Evolutionary conservation across 2,329 filamentous ascomycete species (phyloP), one percentile per base, ranked within the genome.

Genomic region (Pseudogymnoascus sp.): DNA sequence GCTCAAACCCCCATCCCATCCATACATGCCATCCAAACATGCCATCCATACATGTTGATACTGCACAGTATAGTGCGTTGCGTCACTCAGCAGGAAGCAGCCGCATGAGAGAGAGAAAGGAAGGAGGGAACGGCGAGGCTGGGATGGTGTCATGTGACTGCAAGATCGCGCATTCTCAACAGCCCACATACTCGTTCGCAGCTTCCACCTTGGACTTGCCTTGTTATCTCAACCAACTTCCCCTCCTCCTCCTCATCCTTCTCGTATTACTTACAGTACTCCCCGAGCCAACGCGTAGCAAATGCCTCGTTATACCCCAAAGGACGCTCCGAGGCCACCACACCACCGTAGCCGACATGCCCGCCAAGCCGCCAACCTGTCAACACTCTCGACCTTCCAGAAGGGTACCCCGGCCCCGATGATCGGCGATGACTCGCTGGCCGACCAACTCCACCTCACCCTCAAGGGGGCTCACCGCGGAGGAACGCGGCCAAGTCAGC

Each of bases 361-460:
- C 14, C 45, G 45, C 26, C 26, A 31, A 55, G 26, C 45, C 45
- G 45, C 45, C 45, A 55, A 55, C 14, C n/a, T 55, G 45, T 31
- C 26, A 55, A n/a, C 14, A 6, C n/a, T 55, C 45, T 55, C 43
- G 45, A 55, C 45, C 45, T 55, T 55, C 45, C 45, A 55, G 45
- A 55, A 55, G 45, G 26, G 26, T 55, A 31, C 16, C 26, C 45
- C 11, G 45, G 14, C 26, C 7, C 45, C 26, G 45, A 55, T 16
- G 45, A 55, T 55, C 45, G 26, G 14, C 43, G 23, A 49, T 29
- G 43, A 7, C 12, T 49, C 2, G 23, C 23, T 49, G 7, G 43
- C 23, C 43, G 23, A 41, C 1, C 38, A 29, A 35, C 33, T 35
- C 26, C 43, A 49, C 21, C 21, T 31, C 45, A 2, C 7, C 16